Percentiles rank a stretch among this genome's conserved stretches.
phyloP scores from a whole-genome alignment of 2,329 filamentous ascomycete genomes.

The Tolypocladium paradoxum region DNA sequence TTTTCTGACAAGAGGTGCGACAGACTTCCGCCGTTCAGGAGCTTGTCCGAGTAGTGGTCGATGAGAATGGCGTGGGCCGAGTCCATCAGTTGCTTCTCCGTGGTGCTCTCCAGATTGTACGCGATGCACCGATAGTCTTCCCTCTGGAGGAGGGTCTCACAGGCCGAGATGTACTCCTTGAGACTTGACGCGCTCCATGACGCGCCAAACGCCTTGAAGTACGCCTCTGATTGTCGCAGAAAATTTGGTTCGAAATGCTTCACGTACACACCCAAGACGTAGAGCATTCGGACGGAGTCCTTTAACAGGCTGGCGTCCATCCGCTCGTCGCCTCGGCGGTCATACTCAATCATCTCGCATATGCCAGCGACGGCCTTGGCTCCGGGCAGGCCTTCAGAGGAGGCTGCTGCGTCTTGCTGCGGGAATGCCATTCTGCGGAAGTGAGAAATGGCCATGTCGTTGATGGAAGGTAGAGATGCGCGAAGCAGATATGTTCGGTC shows the following conservation, averaged over 20 bases:
- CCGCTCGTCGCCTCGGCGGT: conserved; percentile 47
- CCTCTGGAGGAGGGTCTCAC: conserved; percentile 54
- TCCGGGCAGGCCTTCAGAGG: conserved; percentile 11
- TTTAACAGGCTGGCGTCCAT: conserved; percentile 58
- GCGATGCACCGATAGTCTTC: conserved; percentile 70
- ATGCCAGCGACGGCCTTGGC: conserved; percentile 38
- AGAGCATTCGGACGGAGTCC: conserved; percentile 70
- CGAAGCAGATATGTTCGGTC: conserved; percentile 81
- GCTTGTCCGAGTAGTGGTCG: conserved; percentile 50
- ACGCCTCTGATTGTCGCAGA: conserved; percentile 54
- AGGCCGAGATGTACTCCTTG: conserved; percentile 64
- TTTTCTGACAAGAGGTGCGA: conserved; percentile 62
- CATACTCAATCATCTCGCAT: conserved; percentile 63
- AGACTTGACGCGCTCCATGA: conserved; percentile 53
- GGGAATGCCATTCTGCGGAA: conserved; percentile 55
- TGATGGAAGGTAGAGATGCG: conserved; percentile 58
- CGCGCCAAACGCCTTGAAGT: conserved; percentile 59
- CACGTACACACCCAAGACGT: conserved; percentile 73
- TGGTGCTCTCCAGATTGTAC: conserved; percentile 74
- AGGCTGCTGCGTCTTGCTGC: not conserved
- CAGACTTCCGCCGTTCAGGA: conserved; percentile 57
- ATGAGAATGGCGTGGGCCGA: conserved; percentile 66
- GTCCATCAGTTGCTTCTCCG: conserved; percentile 64
- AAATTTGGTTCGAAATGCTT: conserved; percentile 71
- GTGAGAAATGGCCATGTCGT: conserved; percentile 67